Base-by-base conservation (phyloP, 2,329 filamentous ascomycete genomes). In the Ophiocordyceps camponoti-saundersi region DNA sequence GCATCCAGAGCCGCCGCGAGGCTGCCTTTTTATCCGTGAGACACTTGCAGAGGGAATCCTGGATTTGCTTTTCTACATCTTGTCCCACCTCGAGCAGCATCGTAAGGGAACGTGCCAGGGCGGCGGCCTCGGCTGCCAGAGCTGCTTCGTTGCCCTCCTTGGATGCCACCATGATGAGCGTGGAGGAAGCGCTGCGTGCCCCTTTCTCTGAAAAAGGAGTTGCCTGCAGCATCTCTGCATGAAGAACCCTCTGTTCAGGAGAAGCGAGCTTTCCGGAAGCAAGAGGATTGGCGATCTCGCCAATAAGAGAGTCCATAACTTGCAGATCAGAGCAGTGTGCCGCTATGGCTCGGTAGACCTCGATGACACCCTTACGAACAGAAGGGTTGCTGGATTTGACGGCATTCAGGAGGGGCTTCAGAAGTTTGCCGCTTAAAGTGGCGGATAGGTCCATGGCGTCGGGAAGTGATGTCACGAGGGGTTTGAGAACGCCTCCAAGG, bases 131-230 rank as follows among this genome's bases (percentile, higher is more conserved):
- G 11, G 85, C 80, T 41, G 77, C 72, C 23, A 95, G 68, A 41
- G 89, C 89, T 34, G 73, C 67, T 61, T 98, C 92, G 55, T 93
- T 96, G 8, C 88, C 80, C 64, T 98, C 92, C 58, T 95, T 95
- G 7, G 75, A 66, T 18, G 84, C 80, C 15, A 87, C 69, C 18
- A 77, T 64, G 7, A 82, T 77, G 49, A 96, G 71, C 7, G 76
- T 77, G 45, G 71, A 66, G 1, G 79, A 73, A 29, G 90, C 71
- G 53, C 83, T 83, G 48, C 73, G 70, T 1, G 85, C 82, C 39
- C 83, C 71, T 2, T 72, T 63, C 12, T 69, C 61, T 2, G 79
- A 82, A 42, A 77, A 67, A 1, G 77, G 72, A 29, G 90, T 64
- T 7, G 72, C 69, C 45, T 75, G 69, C 3, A 98, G 71, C 70